phyloP scores from a whole-genome alignment of 768 basidiomycete species.

The Stropharia rugosoannulata region DNA sequence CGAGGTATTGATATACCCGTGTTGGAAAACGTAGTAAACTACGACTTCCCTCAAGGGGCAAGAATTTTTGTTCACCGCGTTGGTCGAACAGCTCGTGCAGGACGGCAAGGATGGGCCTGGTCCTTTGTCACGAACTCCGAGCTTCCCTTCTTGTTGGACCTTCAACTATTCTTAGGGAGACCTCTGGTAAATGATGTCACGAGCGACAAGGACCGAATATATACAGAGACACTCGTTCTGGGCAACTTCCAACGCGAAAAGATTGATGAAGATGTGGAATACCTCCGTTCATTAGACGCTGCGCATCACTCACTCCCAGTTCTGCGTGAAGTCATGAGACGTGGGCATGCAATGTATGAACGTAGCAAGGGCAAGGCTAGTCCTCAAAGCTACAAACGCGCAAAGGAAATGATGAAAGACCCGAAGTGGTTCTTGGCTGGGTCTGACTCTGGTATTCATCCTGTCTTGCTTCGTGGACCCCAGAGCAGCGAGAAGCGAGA shows the following conservation, averaged over 20 bases:
- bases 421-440: slow-evolving; percentile 70
- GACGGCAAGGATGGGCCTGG: slow-evolving; percentile 95
- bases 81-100: slow-evolving; percentile 94
- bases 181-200: slow-evolving; percentile 60
- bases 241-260: slow-evolving; percentile 79
- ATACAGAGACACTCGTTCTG: slow-evolving; percentile 72
- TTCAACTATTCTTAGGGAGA: slow-evolving; percentile 88
- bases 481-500: slow-evolving; percentile 34
- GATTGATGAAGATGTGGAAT: slow-evolving; percentile 85
- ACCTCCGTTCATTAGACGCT: slow-evolving; percentile 64
- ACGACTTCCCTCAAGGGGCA: slow-evolving; percentile 94
- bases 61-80: slow-evolving; percentile 96
- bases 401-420: slow-evolving; percentile 82
- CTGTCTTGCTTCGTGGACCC: slow-evolving; percentile 53
- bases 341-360: slow-evolving; percentile 93
- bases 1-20: slow-evolving; percentile 98
- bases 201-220: slow-evolving; percentile 55
- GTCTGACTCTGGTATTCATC: slow-evolving; percentile 66
- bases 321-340: slow-evolving; percentile 79
- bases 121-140: slow-evolving; percentile 86
- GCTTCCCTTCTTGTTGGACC: slow-evolving; percentile 86
- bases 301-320: slow-evolving; percentile 61
- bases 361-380: slow-evolving; percentile 91
- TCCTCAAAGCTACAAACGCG: slow-evolving; percentile 79
- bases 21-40: slow-evolving; percentile 95